Percentiles rank a stretch among this genome's conserved stretches.
phyloP scores from a whole-genome alignment of 805 yeast species.

The Kluyveromyces lactis region DNA sequence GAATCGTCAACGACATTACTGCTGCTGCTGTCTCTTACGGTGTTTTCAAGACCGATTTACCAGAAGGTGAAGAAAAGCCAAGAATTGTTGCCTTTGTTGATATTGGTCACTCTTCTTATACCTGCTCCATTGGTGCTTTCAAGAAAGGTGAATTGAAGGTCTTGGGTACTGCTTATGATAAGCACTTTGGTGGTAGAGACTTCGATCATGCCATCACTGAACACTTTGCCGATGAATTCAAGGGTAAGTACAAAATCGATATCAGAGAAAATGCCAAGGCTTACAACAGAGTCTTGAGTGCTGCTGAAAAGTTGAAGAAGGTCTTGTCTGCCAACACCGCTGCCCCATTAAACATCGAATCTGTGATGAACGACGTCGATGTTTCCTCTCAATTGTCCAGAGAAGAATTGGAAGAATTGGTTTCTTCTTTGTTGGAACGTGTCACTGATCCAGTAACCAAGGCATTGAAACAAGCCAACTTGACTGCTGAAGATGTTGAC shows the following conservation, averaged over 20 bases:
- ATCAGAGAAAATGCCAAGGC: conserved; percentile 90
- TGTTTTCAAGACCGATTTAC: conserved; percentile 93
- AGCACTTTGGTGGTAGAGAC: conserved; percentile 97
- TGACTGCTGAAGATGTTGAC: conserved; percentile 68
- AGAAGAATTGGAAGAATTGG: conserved; percentile 86
- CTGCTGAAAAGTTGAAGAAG: conserved; percentile 91
- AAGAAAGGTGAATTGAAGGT: conserved; percentile 95
- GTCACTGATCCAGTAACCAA: conserved; percentile 67
- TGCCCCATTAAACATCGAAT: conserved; percentile 93
- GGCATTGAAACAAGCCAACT: conserved; percentile 75
- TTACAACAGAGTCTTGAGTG: conserved; percentile 81
- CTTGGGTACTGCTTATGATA: conserved; percentile 85
- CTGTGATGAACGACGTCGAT: conserved; percentile 95
- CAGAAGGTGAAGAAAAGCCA: conserved; percentile 72
- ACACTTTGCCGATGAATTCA: conserved; percentile 90
- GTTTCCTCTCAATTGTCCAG: conserved; percentile 83
- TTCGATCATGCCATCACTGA: conserved; percentile 90
- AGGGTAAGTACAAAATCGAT: conserved; percentile 87
- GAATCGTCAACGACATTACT: conserved; percentile 94
- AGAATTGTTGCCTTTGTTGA: conserved; percentile 89
- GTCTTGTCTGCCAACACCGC: conserved; percentile 90
- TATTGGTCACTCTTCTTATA: conserved; percentile 94
- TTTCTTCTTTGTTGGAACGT: conserved; percentile 72
- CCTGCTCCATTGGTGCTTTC: conserved; percentile 81
- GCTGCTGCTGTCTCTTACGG: conserved; percentile 99